Percentiles rank a stretch among this genome's conserved stretches.
Conservation (phyloP, 306 rosid species). For the Castanea crenata region DNA sequence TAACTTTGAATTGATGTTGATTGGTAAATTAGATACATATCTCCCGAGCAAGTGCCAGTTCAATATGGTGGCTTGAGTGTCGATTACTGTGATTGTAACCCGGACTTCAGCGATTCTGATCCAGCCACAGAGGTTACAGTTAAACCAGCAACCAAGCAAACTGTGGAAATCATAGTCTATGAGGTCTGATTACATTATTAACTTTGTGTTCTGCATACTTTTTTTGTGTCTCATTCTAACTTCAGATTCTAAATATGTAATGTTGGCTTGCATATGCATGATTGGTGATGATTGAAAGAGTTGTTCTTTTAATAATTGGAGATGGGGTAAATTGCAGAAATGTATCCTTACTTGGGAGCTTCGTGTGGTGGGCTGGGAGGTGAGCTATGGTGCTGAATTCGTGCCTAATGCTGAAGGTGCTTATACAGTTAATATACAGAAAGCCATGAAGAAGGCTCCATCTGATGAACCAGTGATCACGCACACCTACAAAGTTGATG, state of each 20-base stretch:
- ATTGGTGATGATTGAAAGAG: slow-evolving; percentile 9
- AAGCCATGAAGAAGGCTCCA: slow-evolving; percentile 67
- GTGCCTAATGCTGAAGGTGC: slow-evolving; percentile 64
- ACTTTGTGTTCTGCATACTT: background rate
- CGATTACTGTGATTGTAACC: slow-evolving; percentile 89
- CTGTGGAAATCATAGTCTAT: slow-evolving; percentile 83
- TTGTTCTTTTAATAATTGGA: slow-evolving; percentile 1
- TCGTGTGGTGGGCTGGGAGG: slow-evolving; percentile 97
- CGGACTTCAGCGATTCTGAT: slow-evolving; percentile 71
- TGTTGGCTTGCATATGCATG: slow-evolving; percentile 1
- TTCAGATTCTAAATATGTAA: background rate
- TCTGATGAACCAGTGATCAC: slow-evolving; percentile 76
- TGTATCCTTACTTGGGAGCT: slow-evolving; percentile 93
- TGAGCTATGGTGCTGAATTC: slow-evolving; percentile 78
- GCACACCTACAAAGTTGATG: slow-evolving; percentile 63
- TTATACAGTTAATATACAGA: slow-evolving; percentile 67
- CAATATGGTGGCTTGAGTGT: slow-evolving; percentile 94
- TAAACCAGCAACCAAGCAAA: slow-evolving; percentile 86
- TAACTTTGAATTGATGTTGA: slow-evolving; percentile 1
- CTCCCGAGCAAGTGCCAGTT: slow-evolving; percentile 86
- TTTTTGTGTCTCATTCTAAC: slow-evolving; percentile 5
- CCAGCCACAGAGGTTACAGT: slow-evolving; percentile 55
- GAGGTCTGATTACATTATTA: slow-evolving; percentile 52
- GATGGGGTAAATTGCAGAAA: slow-evolving; percentile 49
- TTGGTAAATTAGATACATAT: slow-evolving; percentile 52